Percentiles rank a stretch among this genome's conserved stretches.
phyloP scores from a whole-genome alignment of 768 basidiomycete genomes.

The Suillus subalutaceus region DNA sequence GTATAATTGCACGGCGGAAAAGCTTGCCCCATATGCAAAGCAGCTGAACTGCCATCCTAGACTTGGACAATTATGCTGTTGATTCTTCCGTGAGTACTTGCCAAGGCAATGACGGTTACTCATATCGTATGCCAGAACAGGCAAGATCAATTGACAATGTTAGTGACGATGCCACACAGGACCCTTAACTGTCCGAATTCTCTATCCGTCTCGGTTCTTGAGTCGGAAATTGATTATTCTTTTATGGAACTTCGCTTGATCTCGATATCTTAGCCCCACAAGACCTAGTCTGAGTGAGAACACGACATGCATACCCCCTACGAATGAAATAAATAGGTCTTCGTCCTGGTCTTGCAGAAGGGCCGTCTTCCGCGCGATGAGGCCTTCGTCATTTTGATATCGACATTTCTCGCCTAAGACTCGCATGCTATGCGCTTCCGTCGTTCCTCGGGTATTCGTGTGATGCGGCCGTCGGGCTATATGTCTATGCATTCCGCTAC shows the following conservation, averaged over 20 bases:
- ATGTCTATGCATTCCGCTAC: background rate
- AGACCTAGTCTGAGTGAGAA: background rate
- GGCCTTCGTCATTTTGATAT: background rate
- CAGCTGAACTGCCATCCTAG: background rate
- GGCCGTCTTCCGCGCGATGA: conserved; percentile 2
- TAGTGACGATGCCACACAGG: background rate
- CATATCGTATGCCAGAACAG: background rate
- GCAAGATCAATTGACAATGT: background rate
- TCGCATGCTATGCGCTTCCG: conserved; percentile 9
- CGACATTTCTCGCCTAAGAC: background rate
- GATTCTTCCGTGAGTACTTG: background rate
- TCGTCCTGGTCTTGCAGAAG: background rate
- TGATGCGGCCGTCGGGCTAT: background rate
- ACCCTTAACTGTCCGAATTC: background rate
- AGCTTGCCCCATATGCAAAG: background rate
- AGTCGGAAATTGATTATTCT: background rate
- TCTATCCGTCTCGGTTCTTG: background rate
- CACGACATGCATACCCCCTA: background rate
- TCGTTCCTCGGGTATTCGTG: conserved; percentile 1
- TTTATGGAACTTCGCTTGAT: background rate
- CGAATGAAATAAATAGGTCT: background rate
- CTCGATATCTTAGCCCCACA: background rate
- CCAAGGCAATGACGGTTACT: background rate
- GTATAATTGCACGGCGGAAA: background rate
- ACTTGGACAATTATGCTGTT: background rate